Base-by-base conservation (phyloP, 768 basidiomycete genomes). In the Hericium coralloides region DNA sequence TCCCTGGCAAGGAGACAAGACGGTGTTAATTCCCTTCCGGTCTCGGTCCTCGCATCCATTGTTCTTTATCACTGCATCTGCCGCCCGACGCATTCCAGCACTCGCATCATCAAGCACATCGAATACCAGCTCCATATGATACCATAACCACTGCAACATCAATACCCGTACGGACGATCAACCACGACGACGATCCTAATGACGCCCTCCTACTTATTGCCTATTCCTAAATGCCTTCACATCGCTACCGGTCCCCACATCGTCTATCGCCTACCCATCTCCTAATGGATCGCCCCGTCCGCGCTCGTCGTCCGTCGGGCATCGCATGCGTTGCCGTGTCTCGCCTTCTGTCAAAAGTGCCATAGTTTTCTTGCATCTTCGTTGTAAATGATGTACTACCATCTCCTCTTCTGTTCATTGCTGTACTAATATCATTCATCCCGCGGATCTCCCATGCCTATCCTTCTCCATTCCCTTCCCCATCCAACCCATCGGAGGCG, bases 1-100 rank as follows among this genome's bases (percentile, higher is more conserved):
- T 90, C 67, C 76, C 80, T 18, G 77, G 73, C 59, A 78, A 75
- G 63, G 62, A 61, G 57, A 18, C 36, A n/a, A 23, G 39, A n/a
- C 51, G 56, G 20, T 55, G 57, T 9, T 60, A 49, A 50, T 47
- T n/a, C 12, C n/a, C 18, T 20, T 3, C 12, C 43, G 43, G 9
- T 20, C 43, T 45, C 43, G 43, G 43, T 45, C 43, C n/a, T 45
- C 43, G 23, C 22, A 50, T 23, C 49, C 43, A 45, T 45, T 45
- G 43, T n/a, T 45, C 43, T 17, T 45, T 45, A 17, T 31, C 31
- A 31, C 31, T 45, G n/a, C n/a, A 20, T 45, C 43, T n/a, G n/a
- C 22, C 22, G 15, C 17, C 25, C 49, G 23, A 50, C 49, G 49
- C 49, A 50, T 50, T 12, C 25, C 20, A 20, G 17, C 17, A 36